phyloP scores from a whole-genome alignment of 257 asterid genomes.

The Eustoma russellianum region DNA sequence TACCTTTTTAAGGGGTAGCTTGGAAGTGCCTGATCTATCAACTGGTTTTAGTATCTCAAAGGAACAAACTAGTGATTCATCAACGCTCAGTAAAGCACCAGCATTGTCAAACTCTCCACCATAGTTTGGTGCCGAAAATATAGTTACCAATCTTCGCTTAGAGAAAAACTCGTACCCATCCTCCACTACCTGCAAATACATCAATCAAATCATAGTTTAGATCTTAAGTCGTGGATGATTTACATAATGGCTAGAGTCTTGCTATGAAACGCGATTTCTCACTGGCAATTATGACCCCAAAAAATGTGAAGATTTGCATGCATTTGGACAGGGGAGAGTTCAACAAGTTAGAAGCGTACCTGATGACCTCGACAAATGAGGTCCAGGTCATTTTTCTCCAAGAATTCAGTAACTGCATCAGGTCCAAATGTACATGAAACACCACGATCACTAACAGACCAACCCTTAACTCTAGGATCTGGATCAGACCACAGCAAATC shows the following conservation, averaged over 20 bases:
- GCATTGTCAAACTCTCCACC: slow-evolving; percentile 79
- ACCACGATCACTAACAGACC: slow-evolving; percentile 78
- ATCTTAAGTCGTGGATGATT: too few relatives aligned
- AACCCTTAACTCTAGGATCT: slow-evolving; percentile 44
- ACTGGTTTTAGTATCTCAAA: slow-evolving; percentile 67
- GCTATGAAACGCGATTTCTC: too few relatives aligned
- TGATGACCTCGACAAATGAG: slow-evolving; percentile 87
- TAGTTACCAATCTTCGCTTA: slow-evolving; percentile 53
- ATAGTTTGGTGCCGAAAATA: slow-evolving; percentile 72
- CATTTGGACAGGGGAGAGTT: not conserved
- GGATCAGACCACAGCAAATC: slow-evolving; percentile 90
- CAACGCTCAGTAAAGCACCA: slow-evolving; percentile 69
- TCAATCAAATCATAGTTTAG: not conserved
- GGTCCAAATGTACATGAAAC: slow-evolving; percentile 78
- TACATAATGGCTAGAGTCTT: not conserved
- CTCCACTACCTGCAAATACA: slow-evolving; percentile 55
- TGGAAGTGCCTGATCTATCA: too few relatives aligned
- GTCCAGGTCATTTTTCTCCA: slow-evolving; percentile 55
- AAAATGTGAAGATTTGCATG: not conserved
- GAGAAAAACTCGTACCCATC: slow-evolving; percentile 90
- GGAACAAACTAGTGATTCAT: slow-evolving; percentile 57
- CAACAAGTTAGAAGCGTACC: slow-evolving; percentile 22
- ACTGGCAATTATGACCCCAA: too few relatives aligned
- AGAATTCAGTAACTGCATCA: slow-evolving; percentile 54
- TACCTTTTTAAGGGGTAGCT: slow-evolving; percentile 61